A percentile compares a stretch with the other conserved stretches of the same genome.
Evolutionary conservation across 352 stramenopile species (phyloP).

Genomic region (Phytophthora idaei): DNA sequence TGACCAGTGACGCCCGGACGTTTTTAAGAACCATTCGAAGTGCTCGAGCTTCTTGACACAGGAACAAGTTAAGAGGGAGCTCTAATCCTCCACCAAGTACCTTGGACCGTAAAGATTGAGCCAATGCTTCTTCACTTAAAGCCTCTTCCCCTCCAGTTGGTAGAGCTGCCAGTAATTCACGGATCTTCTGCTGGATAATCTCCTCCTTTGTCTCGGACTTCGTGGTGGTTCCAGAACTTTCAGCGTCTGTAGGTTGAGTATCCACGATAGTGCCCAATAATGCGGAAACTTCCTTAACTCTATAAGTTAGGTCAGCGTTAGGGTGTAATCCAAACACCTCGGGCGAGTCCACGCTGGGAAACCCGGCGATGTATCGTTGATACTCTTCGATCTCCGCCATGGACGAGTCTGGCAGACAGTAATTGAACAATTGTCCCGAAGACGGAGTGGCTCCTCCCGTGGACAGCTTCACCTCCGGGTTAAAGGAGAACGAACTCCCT

Average conservation of each 20-base stretch:
- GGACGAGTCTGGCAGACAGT: slow-evolving; percentile 52
- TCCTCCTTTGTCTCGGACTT: slow-evolving; percentile 65
- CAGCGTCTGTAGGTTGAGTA: slow-evolving; percentile 68
- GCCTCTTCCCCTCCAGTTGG: slow-evolving; percentile 56
- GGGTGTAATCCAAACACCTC: slow-evolving; percentile 84
- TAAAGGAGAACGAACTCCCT: slow-evolving; percentile 70
- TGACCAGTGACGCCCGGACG: slow-evolving; percentile 55
- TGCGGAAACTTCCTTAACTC: slow-evolving; percentile 74
- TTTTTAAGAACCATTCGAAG: slow-evolving; percentile 62
- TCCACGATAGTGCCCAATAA: slow-evolving; percentile 68
- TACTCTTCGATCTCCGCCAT: slow-evolving; percentile 66
- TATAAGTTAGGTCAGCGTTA: slow-evolving; percentile 81
- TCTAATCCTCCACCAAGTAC: slow-evolving; percentile 64
- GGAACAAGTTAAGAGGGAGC: slow-evolving; percentile 76
- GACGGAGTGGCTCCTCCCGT: slow-evolving; percentile 22
- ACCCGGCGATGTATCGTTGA: slow-evolving; percentile 61
- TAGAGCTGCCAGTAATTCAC: slow-evolving; percentile 54
- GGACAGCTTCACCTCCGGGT: slow-evolving; percentile 51
- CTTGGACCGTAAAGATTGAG: slow-evolving; percentile 47
- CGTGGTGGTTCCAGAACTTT: slow-evolving; percentile 15
- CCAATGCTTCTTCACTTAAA: slow-evolving; percentile 40
- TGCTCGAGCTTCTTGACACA: slow-evolving; percentile 76
- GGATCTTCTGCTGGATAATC: slow-evolving; percentile 62
- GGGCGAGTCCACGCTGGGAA: slow-evolving; percentile 75
- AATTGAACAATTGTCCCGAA: slow-evolving; percentile 50